Evolutionary conservation across 208 protist genomes (phyloP).

Genomic region (Naegleria fowleri): DNA sequence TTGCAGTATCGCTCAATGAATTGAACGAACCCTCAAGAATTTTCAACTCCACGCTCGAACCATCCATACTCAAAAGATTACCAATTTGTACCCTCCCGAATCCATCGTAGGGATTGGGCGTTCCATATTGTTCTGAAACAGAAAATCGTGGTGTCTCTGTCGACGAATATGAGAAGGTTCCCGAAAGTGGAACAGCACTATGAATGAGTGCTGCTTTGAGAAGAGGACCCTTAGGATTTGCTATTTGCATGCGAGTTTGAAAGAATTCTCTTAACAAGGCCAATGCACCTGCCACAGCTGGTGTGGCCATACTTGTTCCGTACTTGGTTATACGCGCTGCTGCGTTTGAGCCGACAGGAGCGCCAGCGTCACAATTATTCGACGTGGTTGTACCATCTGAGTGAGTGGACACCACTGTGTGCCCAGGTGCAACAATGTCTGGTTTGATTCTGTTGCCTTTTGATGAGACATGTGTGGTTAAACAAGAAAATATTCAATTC

Average conservation of each 20-base stretch:
- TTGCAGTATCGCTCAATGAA: background rate
- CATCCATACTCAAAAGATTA: background rate
- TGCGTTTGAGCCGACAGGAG: background rate
- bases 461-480: no score
- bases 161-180: background rate
- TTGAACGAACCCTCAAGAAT: background rate
- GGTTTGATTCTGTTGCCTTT: background rate
- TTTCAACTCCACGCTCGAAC: background rate
- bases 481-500: no score
- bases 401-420: background rate
- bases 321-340: background rate
- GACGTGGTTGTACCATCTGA: background rate
- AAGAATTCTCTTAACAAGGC: constrained; percentile 27
- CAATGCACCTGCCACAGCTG: background rate
- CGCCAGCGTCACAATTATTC: background rate
- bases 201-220: background rate
- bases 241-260: background rate
- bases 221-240: background rate
- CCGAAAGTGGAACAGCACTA: background rate
- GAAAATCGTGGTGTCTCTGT: background rate
- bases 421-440: constrained; percentile 7
- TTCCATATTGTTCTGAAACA: background rate
- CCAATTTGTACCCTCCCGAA: background rate
- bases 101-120: background rate
- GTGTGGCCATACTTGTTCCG: background rate